Percentiles rank a stretch among this genome's conserved stretches.
Conservation (phyloP, 805 yeast genomes). For the Scheffersomyces stipitis region DNA sequence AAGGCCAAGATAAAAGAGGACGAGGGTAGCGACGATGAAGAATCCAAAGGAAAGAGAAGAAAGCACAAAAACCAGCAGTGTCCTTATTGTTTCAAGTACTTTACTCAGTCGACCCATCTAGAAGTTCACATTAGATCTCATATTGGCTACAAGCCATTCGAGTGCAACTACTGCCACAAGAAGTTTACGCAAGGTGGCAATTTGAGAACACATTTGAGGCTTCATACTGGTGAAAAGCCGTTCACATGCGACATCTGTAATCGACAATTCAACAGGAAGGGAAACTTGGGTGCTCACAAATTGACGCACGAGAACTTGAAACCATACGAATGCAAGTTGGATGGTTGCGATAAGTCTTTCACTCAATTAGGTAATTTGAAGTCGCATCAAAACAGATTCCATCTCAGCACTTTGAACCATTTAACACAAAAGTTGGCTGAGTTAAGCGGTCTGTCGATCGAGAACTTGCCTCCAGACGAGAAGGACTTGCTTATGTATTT, state of each 20-base stretch:
- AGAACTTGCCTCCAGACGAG: conserved; percentile 59
- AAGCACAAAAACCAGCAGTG: conserved; percentile 63
- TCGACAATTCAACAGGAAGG: conserved; percentile 81
- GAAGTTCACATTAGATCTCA: conserved; percentile 89
- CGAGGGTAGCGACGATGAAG: conserved; percentile 17
- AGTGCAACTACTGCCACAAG: conserved; percentile 76
- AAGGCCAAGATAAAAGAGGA: conserved; percentile 22
- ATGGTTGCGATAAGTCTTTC: conserved; percentile 78
- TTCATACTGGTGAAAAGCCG: conserved; percentile 93
- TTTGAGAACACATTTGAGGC: conserved; percentile 76
- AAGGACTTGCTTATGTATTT: conserved; percentile 72
- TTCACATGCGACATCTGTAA: conserved; percentile 76
- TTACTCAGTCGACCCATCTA: conserved; percentile 87
- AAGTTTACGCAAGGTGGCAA: conserved; percentile 90
- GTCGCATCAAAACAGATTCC: conserved; percentile 91
- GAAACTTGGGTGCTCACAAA: conserved; percentile 85
- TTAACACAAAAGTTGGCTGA: conserved; percentile 70
- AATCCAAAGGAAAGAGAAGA: conserved; percentile 17
- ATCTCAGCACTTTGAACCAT: conserved; percentile 63
- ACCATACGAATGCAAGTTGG: conserved; percentile 79
- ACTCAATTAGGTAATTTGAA: conserved; percentile 92
- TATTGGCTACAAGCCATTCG: conserved; percentile 82
- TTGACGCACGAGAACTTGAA: conserved; percentile 77
- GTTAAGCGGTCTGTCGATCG: conserved; percentile 46
- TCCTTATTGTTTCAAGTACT: conserved; percentile 73